Percentiles rank a stretch among this genome's conserved stretches.
Evolutionary conservation across 1,139 yeast species (phyloP).

Genomic region (Magnusiomyces sp.): DNA sequence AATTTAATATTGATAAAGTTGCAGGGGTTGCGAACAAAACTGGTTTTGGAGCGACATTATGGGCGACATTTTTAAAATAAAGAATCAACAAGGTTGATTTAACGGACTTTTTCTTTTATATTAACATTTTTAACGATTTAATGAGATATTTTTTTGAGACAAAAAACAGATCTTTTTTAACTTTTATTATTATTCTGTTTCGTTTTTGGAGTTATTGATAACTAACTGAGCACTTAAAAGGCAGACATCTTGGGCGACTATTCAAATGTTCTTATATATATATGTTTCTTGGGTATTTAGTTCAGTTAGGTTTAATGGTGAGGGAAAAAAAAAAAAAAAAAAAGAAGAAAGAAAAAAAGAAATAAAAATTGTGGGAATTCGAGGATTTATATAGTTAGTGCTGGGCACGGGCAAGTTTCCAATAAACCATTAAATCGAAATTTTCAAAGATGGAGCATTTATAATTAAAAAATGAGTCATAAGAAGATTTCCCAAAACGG

Average conservation of each 20-base stretch:
- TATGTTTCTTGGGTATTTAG: too few relatives aligned
- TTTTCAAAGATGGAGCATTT: too few relatives aligned
- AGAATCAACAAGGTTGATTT: constrained; percentile 4
- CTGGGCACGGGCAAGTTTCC: too few relatives aligned
- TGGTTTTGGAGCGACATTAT: constrained; percentile 15
- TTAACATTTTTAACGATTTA: constrained; percentile 6
- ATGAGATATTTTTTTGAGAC: too few relatives aligned
- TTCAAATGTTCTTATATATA: too few relatives aligned
- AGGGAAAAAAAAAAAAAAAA: constrained; percentile 7
- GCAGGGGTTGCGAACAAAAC: constrained; percentile 13
- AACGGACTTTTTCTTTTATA: constrained; percentile 3
- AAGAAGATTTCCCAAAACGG: too few relatives aligned
- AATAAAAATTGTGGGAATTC: constrained; percentile 1
- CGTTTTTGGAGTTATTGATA: too few relatives aligned
- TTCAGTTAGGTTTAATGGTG: constrained; percentile 5
- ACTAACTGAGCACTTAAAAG: constrained; percentile 15
- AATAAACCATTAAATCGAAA: too few relatives aligned
- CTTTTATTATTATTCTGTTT: too few relatives aligned
- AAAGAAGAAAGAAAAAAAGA: constrained; percentile 3
- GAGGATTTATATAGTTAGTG: constrained; percentile 9
- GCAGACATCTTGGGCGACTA: constrained; percentile 16
- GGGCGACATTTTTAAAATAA: constrained; percentile 9
- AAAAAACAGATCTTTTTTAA: too few relatives aligned
- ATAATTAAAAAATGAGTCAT: too few relatives aligned
- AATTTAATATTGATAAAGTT: neutral